A percentile compares a stretch with the other conserved stretches of the same genome.
Conservation (phyloP, 2,329 filamentous ascomycete genomes). For the Calonectria multiphialidica region DNA sequence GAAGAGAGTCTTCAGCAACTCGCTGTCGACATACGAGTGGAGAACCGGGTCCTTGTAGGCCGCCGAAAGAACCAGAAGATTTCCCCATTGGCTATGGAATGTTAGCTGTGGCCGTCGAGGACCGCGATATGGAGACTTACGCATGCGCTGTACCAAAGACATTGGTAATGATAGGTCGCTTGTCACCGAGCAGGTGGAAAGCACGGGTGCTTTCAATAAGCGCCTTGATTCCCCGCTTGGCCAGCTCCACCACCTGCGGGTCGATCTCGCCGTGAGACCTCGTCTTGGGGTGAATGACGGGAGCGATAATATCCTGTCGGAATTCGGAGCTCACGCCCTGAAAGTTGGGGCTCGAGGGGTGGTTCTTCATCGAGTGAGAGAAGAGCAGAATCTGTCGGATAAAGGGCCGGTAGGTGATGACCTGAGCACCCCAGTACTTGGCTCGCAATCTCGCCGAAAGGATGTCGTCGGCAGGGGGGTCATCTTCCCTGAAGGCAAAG, state of each 20-base stretch:
- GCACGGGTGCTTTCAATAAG: conserved; percentile 88
- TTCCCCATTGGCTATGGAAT: conserved; percentile 87
- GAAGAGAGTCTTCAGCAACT: conserved; percentile 72
- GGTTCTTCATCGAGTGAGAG: conserved; percentile 52
- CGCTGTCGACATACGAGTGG: conserved; percentile 65
- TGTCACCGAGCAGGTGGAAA: conserved; percentile 74
- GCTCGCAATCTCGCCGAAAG: conserved; percentile 86
- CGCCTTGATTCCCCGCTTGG: conserved; percentile 75
- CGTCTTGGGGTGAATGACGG: conserved; percentile 52
- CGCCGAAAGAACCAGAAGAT: conserved; percentile 90
- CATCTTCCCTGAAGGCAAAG: conserved; percentile 72
- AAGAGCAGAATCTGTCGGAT: conserved; percentile 68
- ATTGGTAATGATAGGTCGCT: conserved; percentile 89
- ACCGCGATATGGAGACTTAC: conserved; percentile 68
- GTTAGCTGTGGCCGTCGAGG: conserved; percentile 24
- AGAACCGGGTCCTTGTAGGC: conserved; percentile 78
- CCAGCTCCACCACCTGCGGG: conserved; percentile 64
- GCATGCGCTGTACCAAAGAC: conserved; percentile 96
- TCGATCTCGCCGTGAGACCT: conserved; percentile 55
- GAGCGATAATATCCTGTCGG: conserved; percentile 51
- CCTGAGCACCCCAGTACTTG: conserved; percentile 94
- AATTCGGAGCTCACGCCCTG: conserved; percentile 50
- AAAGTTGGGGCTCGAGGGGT: conserved; percentile 49
- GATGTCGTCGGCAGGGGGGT: conserved; percentile 80
- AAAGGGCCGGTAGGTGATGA: conserved; percentile 90